Conservation (phyloP, 768 basidiomycete genomes). For the Podaxis rugospora region DNA sequence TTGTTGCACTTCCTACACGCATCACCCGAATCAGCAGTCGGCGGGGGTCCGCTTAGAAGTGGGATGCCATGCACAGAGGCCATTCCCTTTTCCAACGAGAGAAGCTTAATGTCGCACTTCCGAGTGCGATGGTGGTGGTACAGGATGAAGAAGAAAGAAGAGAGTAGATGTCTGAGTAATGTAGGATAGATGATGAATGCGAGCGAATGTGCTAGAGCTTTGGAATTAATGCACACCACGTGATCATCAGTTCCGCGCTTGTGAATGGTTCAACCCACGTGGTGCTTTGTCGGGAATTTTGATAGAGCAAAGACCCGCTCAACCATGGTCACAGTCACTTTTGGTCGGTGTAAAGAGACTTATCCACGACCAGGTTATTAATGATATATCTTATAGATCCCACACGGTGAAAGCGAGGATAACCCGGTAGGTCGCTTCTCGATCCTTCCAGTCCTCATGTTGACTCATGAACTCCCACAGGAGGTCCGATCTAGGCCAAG, state of each 20-base stretch:
- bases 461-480: constrained; percentile 17
- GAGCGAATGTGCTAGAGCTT: constrained; percentile 10
- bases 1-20: constrained; percentile 69
- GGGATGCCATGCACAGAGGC: constrained; percentile 48
- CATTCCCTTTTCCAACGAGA: constrained; percentile 1
- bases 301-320: neutral
- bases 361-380: constrained; percentile 15
- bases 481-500: constrained; percentile 57
- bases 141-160: neutral
- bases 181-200: neutral
- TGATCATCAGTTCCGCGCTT: neutral
- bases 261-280: neutral
- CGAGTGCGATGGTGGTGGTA: neutral
- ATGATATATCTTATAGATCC: constrained; percentile 38
- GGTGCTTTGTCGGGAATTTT: neutral
- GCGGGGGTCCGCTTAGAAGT: constrained; percentile 65
- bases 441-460: neutral
- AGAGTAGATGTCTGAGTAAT: neutral
- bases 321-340: constrained; percentile 17
- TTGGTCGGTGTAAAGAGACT: constrained; percentile 14
- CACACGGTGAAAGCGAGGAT: constrained; percentile 70
- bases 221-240: neutral
- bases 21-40: constrained; percentile 26
- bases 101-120: neutral
- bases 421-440: constrained; percentile 43